Percentiles rank a stretch among this genome's conserved stretches.
These are phyloP conservation scores for Ascodesmis nigricans DNA, from an alignment of 495 filamentous ascomycete species.

Conservation along the genomic window DNA sequence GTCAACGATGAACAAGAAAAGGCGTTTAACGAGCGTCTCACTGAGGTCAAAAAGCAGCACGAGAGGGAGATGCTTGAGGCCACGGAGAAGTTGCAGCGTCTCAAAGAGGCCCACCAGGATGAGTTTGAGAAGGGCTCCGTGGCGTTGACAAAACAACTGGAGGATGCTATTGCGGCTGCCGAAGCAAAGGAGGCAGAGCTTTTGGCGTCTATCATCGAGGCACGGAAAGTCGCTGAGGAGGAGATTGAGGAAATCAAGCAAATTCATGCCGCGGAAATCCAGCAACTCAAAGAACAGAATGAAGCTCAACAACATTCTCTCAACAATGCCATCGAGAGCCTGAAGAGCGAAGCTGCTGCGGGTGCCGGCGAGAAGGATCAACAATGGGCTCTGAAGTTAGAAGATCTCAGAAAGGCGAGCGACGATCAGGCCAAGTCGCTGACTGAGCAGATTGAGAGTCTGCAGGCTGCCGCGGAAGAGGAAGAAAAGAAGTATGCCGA, in stretches of 20 bases:
- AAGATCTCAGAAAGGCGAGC: background rate
- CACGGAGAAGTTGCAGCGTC: conserved; percentile 12
- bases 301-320: conserved; percentile 5
- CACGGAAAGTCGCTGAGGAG: conserved; percentile 10
- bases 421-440: conserved; percentile 1
- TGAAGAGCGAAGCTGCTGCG: conserved; percentile 8
- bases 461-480: background rate
- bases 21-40: conserved; percentile 21
- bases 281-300: conserved; percentile 7
- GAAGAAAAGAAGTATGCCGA: background rate
- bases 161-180: conserved; percentile 7
- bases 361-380: conserved; percentile 14
- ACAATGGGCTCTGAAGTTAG: conserved; percentile 11
- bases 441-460: conserved; percentile 9
- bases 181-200: conserved; percentile 12
- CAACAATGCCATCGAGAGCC: conserved; percentile 8
- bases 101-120: conserved; percentile 16
- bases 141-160: conserved; percentile 8
- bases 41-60: conserved; percentile 26
- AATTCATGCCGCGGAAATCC: conserved; percentile 9
- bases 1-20: conserved; percentile 26
- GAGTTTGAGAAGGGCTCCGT: conserved; percentile 16
- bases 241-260: conserved; percentile 9
- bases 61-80: conserved; percentile 16
- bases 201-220: conserved; percentile 7